A percentile compares a stretch with the other conserved stretches of the same genome.
Evolutionary conservation across 768 basidiomycete species (phyloP).

Genomic region (Tylopilus vinaceipallidus): DNA sequence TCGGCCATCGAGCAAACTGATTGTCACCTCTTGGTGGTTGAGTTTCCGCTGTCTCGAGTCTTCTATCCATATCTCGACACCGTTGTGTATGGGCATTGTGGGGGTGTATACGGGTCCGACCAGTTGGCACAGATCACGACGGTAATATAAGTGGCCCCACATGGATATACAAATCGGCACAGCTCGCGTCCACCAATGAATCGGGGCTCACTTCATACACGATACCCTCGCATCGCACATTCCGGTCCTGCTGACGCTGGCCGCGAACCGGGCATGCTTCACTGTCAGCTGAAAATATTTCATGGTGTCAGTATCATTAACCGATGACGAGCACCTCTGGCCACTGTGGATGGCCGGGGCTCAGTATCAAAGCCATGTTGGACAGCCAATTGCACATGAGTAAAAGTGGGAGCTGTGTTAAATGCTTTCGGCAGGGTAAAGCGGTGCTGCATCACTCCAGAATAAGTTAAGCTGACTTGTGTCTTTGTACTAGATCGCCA

Average conservation of each 20-base stretch:
- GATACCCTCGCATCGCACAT: not conserved
- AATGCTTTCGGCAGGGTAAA: not conserved
- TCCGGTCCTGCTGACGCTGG: no score
- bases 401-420: no score
- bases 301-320: not conserved
- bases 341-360: no score
- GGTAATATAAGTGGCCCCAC: not conserved
- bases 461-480: no score
- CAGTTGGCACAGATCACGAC: not conserved
- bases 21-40: not conserved
- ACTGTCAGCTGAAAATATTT: not conserved
- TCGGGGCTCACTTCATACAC: not conserved
- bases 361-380: not conserved
- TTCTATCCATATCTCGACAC: slow-evolving; percentile 19
- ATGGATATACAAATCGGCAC: slow-evolving; percentile 4
- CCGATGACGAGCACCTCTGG: not conserved
- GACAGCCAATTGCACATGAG: not conserved
- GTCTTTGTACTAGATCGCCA: no score
- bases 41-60: slow-evolving; percentile 11
- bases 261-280: no score
- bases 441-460: not conserved
- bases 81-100: slow-evolving; percentile 15
- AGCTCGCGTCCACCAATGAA: no score
- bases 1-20: slow-evolving; percentile 13
- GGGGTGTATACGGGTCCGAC: not conserved